Evolutionary conservation across 2,329 filamentous ascomycete species (phyloP).

Genomic region (Coleophoma cylindrospora): DNA sequence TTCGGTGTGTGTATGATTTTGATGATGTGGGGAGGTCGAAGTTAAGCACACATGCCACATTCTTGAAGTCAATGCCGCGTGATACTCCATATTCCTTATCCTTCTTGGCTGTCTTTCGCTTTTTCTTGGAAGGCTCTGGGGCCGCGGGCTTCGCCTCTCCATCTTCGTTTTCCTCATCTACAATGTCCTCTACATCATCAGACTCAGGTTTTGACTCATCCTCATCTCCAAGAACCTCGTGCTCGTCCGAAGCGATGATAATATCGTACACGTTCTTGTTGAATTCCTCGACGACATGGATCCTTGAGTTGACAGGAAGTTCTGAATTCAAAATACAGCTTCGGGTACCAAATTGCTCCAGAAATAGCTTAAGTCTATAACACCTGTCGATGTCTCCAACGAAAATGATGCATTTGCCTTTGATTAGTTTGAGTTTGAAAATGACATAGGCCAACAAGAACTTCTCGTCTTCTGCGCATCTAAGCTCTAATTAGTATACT

Average conservation of each 20-base stretch:
- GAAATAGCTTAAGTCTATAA: slow-evolving; percentile 88
- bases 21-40: slow-evolving; percentile 88
- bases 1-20: slow-evolving; percentile 94
- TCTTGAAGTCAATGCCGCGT: slow-evolving; percentile 93
- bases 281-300: slow-evolving; percentile 96
- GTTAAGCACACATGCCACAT: slow-evolving; percentile 91
- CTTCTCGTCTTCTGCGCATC: slow-evolving; percentile 94
- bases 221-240: slow-evolving; percentile 72
- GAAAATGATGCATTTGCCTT: slow-evolving; percentile 83
- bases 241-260: slow-evolving; percentile 92
- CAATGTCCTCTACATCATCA: slow-evolving; percentile 27
- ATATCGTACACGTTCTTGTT: slow-evolving; percentile 97
- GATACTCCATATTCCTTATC: slow-evolving; percentile 95
- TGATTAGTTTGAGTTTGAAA: slow-evolving; percentile 90
- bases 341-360: slow-evolving; percentile 95
- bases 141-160: slow-evolving; percentile 23
- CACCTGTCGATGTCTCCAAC: slow-evolving; percentile 84
- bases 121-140: slow-evolving; percentile 50
- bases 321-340: slow-evolving; percentile 94
- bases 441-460: slow-evolving; percentile 91
- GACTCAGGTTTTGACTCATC: slow-evolving; percentile 20
- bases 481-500: slow-evolving; percentile 27
- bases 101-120: slow-evolving; percentile 57
- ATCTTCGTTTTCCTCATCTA: slow-evolving; percentile 28
- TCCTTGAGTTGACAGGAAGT: slow-evolving; percentile 83